phyloP scores from a whole-genome alignment of 306 rosid genomes.

The Crataegus laevigata region DNA sequence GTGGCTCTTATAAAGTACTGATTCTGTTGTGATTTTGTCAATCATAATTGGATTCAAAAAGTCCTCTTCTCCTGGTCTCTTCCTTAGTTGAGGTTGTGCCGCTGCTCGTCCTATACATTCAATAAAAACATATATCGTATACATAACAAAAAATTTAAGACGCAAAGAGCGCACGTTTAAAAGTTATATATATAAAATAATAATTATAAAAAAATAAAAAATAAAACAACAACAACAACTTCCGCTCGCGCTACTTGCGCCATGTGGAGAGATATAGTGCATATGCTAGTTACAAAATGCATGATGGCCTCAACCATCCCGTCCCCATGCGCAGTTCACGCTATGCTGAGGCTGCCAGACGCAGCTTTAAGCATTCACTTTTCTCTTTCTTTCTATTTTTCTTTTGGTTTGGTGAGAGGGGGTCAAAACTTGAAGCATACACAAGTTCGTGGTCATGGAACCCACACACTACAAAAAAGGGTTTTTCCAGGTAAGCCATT shows the following conservation, averaged over 20 bases:
- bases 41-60: constrained; percentile 17
- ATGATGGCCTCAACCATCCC: constrained; percentile 1
- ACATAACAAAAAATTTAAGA: not conserved
- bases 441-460: not conserved
- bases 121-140: not conserved
- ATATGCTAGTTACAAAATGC: not conserved
- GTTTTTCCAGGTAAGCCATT: constrained; percentile 29
- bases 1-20: not conserved
- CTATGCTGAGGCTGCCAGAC: not conserved
- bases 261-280: too few species aligned
- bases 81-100: constrained; percentile 23
- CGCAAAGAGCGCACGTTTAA: too few species aligned
- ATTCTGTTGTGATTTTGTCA: constrained; percentile 28
- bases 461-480: constrained; percentile 11
- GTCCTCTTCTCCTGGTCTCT: constrained; percentile 49
- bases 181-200: too few species aligned
- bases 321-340: not conserved
- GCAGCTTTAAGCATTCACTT: not conserved
- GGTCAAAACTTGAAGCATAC: not conserved
- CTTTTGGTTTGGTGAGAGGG: not conserved
- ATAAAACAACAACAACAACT: too few species aligned
- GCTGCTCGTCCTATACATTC: constrained; percentile 10
- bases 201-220: too few species aligned
- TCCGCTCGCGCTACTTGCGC: too few species aligned
- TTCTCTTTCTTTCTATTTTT: not conserved